These are phyloP conservation scores for Krasilnikovozyma curviuscula DNA, from an alignment of 768 basidiomycete genomes.

Conservation along the genomic window DNA sequence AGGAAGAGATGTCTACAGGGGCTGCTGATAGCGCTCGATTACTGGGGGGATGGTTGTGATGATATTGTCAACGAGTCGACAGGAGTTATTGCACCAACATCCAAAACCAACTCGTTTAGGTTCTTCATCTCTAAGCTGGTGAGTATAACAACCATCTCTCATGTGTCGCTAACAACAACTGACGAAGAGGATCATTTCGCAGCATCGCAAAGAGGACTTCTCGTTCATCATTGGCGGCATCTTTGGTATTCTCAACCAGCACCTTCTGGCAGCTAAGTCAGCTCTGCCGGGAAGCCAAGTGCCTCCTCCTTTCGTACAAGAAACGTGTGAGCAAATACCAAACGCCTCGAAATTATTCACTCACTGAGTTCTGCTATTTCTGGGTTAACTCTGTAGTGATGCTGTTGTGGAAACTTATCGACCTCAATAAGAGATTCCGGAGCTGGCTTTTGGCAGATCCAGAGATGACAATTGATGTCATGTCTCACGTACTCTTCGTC, in stretches of 20 bases:
- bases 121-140: conserved; percentile 83
- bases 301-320: conserved; percentile 60
- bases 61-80: conserved; percentile 42
- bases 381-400: conserved; percentile 15
- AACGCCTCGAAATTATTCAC: neutral
- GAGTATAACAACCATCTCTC: conserved; percentile 19
- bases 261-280: conserved; percentile 51
- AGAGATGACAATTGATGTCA: conserved; percentile 54
- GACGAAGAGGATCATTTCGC: neutral
- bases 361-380: neutral
- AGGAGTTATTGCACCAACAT: neutral
- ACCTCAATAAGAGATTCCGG: conserved; percentile 91
- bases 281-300: conserved; percentile 70
- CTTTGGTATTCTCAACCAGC: conserved; percentile 33
- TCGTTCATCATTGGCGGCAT: conserved; percentile 62
- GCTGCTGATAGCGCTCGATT: conserved; percentile 33
- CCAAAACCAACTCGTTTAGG: conserved; percentile 45
- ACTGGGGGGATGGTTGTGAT: conserved; percentile 34
- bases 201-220: conserved; percentile 85
- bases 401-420: conserved; percentile 70
- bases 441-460: conserved; percentile 52
- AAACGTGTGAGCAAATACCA: conserved; percentile 43
- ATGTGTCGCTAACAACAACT: neutral
- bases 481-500: conserved; percentile 61
- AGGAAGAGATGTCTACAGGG: conserved; percentile 46